phyloP scores from a whole-genome alignment of 306 rosid species.

The Cicer pinnatifidum region DNA sequence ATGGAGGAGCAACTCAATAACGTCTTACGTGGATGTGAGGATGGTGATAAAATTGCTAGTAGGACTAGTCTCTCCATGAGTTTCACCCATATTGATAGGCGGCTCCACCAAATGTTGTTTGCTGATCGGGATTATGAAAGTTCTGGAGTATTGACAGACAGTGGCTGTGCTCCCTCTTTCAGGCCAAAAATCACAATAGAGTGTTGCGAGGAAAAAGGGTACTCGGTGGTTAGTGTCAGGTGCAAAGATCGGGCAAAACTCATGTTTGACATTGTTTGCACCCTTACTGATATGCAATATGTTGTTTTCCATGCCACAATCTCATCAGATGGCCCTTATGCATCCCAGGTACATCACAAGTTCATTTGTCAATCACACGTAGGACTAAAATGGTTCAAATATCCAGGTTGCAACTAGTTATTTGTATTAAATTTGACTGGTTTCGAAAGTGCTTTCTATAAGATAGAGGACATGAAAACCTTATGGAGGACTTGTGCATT shows the following conservation, averaged over 20 bases:
- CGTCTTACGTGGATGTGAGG: slow-evolving; percentile 65
- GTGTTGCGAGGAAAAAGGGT: slow-evolving; percentile 70
- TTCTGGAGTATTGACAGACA: slow-evolving; percentile 50
- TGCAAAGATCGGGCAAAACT: slow-evolving; percentile 84
- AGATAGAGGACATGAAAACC: slow-evolving; percentile 4
- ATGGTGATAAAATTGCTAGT: slow-evolving; percentile 54
- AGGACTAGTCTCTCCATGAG: slow-evolving; percentile 67
- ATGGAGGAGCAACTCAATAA: slow-evolving; percentile 80
- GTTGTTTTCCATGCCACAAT: slow-evolving; percentile 83
- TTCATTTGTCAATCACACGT: not conserved
- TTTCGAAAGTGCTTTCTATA: no score
- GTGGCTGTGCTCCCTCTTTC: slow-evolving; percentile 53
- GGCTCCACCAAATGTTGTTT: slow-evolving; percentile 79
- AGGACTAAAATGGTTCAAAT: not conserved
- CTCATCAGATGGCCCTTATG: slow-evolving; percentile 70
- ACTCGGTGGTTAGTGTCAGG: slow-evolving; percentile 66
- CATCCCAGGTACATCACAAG: slow-evolving; percentile 60
- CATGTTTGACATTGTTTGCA: slow-evolving; percentile 84
- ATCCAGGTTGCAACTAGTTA: no score
- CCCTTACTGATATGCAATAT: slow-evolving; percentile 84
- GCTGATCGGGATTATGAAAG: slow-evolving; percentile 80
- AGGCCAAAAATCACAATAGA: slow-evolving; percentile 71
- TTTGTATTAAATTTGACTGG: no score
- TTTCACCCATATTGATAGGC: slow-evolving; percentile 69
- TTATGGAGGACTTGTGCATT: not conserved